Evolutionary conservation across 2,329 filamentous ascomycete species (phyloP).

Genomic region (Cytospora piceicola): DNA sequence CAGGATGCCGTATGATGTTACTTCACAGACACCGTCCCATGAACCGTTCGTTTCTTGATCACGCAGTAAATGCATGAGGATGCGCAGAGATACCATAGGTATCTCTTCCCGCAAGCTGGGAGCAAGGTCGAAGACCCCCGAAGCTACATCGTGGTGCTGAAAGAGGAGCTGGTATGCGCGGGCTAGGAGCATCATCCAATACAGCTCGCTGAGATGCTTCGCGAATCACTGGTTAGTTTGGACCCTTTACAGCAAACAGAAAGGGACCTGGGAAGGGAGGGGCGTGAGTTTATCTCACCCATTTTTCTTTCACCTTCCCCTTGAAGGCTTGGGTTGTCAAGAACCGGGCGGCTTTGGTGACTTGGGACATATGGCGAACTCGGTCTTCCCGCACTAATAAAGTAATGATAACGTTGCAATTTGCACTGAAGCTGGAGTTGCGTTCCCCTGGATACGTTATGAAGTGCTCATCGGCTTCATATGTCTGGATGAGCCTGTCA

Average conservation of each 20-base stretch:
- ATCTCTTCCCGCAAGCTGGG: constrained; percentile 4
- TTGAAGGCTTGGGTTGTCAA: background rate
- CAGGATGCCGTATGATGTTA: constrained; percentile 1
- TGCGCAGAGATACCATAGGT: constrained; percentile 1
- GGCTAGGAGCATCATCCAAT: constrained; percentile 1
- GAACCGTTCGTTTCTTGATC: background rate
- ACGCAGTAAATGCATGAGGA: background rate
- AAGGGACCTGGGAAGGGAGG: too few relatives aligned
- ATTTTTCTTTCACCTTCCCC: background rate
- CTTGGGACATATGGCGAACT: background rate
- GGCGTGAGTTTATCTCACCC: background rate
- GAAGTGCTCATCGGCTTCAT: constrained; percentile 4
- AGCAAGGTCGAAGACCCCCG: background rate
- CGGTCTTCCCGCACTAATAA: background rate
- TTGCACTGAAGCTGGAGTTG: constrained; percentile 1
- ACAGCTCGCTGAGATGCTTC: background rate
- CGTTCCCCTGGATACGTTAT: background rate
- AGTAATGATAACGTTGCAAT: background rate
- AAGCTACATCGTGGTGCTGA: background rate
- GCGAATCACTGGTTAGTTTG: background rate
- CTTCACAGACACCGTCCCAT: constrained; percentile 1
- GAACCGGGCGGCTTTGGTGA: background rate
- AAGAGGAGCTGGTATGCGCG: background rate
- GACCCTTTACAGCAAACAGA: background rate
- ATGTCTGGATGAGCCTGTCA: background rate